Conservation (phyloP, 2,329 filamentous ascomycete genomes). For the Fusarium nematophilum region DNA sequence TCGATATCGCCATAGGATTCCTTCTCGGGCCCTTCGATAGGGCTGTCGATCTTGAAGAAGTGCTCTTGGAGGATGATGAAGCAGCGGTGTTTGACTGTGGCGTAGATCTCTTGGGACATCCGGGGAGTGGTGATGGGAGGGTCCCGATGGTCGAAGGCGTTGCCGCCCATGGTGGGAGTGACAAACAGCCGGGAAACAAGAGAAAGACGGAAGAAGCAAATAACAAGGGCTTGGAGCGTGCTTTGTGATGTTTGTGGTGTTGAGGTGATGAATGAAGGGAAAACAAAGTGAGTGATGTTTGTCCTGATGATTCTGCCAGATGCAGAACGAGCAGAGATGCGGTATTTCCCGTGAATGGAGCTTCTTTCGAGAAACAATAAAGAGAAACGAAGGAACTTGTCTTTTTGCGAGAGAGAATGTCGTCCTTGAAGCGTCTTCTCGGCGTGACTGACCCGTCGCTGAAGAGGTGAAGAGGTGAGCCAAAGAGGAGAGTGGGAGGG, state of each 20-base stretch:
- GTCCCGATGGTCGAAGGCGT: slow-evolving; percentile 62
- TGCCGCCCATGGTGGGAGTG: slow-evolving; percentile 70
- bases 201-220: neutral
- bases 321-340: too few relatives aligned
- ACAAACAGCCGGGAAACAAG: neutral
- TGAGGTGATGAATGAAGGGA: neutral
- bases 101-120: slow-evolving; percentile 71
- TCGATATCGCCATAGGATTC: slow-evolving; percentile 78
- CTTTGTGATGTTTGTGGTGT: slow-evolving; percentile 3
- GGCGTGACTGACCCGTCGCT: slow-evolving; percentile 9
- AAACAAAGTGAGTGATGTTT: slow-evolving; percentile 4
- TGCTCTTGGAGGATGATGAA: slow-evolving; percentile 59
- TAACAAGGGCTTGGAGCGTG: neutral
- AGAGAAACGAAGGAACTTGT: neutral
- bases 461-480: neutral
- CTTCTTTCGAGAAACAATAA: neutral
- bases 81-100: slow-evolving; percentile 58
- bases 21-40: slow-evolving; percentile 78
- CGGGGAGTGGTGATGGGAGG: slow-evolving; percentile 71
- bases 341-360: neutral
- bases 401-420: neutral
- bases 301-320: neutral
- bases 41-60: slow-evolving; percentile 66
- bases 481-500: slow-evolving; percentile 5
- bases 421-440: neutral